Base-by-base conservation (phyloP, 495 filamentous ascomycete genomes). In the Penicilliopsis zonata region DNA sequence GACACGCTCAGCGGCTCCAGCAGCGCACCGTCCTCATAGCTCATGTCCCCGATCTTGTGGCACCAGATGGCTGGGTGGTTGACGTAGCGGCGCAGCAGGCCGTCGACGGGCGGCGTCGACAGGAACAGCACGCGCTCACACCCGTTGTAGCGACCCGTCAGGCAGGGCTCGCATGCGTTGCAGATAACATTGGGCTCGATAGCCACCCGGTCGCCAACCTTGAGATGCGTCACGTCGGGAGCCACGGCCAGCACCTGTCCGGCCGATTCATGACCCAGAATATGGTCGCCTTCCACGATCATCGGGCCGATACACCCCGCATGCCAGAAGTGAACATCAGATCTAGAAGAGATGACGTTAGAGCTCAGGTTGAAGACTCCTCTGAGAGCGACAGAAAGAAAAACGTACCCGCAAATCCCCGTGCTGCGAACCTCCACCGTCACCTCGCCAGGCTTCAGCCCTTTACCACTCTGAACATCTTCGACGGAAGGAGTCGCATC, bases 291-390 rank as follows among this genome's bases (percentile, higher is more conserved):
- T 33, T 69, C 70, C 18, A 95, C 86, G 40, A 93, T 78, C 86
- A 94, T 95, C 33, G 86, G 86, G 9, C 86, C 86, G 48, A 95
- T 94, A 58, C 79, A 82, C 40, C 86, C 86, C 20, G 78, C 80
- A 52, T 87, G 85, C 86, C 86, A 93, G 69, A 95, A 95, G 61
- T 94, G 86, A 18, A 95, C 76, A 57, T 94, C 86, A 33, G 85
- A 92, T 28, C 84, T 92, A 47, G n/a, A n/a, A n/a, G 34, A 34
- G 24, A 19, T 9, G n/a, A 17, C n/a, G n/a, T n/a, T n/a, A n/a
- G n/a, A n/a, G n/a, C n/a, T n/a, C n/a, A n/a, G n/a, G n/a, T n/a
- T n/a, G n/a, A n/a, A n/a, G n/a, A n/a, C n/a, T n/a, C n/a, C n/a
- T n/a, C n/a, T n/a, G n/a, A n/a, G n/a, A n/a, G 13, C 14, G 28